Evolutionary conservation across 192 early-diverging fungal genomes (phyloP), one percentile per base, ranked within the genome.

Genomic region (Coemansia sp.): DNA sequence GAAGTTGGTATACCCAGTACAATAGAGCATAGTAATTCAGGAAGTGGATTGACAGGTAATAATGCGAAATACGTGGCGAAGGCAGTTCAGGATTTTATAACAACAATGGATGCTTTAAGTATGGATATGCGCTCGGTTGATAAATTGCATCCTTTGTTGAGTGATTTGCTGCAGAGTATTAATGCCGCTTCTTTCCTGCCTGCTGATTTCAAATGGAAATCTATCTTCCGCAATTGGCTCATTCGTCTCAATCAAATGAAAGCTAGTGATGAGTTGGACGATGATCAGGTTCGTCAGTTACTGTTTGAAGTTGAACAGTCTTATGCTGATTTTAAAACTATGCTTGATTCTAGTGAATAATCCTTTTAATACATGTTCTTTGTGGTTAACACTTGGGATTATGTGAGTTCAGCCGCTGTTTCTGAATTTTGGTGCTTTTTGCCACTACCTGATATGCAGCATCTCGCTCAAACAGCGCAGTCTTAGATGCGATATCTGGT

Each of bases 1-100:
- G 91, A 94, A 72, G 92, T 95, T n/a, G 97, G 97, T 0, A 94
- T 98, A 0, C 97, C 97, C 1, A 92, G 93, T 9, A 98, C 97
- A 0, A 87, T 95, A 32, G 97, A 98, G 71, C 95, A 97, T 83
- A 91, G 88, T 0, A 86, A 86, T 10, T 67, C 36, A 64, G 83
- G 36, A 52, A 61, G 53, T 67, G 57, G 52, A 1, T 72, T 86
- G 59, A 67, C 82, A 2, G 74, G 78, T 0, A 89, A 84, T 54
- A 86, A 87, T 6, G 88, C 88, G n/a, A 92, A 93, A 79, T 82
- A 90, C 54, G 88, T 94, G 20, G 94, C 92, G 0, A 91, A 97
- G 68, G 92, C 88, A 2, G 33, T 81, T 3, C 83, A 91, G 84
- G 85, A 85, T 59, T 98, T 96, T 71, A 97, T 96, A 63, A 98